Conservation (phyloP, 495 filamentous ascomycete genomes). For the Trichoderma virens region DNA sequence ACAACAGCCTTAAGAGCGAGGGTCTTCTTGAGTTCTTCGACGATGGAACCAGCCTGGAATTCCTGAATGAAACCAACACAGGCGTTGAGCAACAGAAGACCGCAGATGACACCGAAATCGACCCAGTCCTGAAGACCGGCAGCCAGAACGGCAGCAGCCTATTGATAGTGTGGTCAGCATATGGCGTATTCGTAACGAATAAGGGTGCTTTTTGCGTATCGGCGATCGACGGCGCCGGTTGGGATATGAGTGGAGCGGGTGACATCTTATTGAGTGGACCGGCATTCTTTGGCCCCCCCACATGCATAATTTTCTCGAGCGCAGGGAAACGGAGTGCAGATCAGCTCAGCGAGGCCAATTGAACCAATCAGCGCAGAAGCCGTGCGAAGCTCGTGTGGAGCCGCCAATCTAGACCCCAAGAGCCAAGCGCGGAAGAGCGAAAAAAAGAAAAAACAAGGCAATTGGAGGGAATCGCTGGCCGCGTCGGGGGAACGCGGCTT, state of each 20-base stretch:
- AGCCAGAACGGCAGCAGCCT: constrained; percentile 68
- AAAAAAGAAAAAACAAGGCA: constrained; percentile 2
- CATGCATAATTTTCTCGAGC: neutral
- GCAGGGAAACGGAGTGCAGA: neutral
- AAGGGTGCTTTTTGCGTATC: neutral
- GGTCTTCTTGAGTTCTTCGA: constrained; percentile 86
- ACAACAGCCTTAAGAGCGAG: constrained; percentile 80
- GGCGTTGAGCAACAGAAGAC: constrained; percentile 70
- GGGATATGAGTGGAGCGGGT: neutral
- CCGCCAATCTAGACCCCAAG: constrained; percentile 12
- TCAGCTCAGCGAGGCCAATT: neutral
- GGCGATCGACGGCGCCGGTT: neutral
- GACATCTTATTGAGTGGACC: constrained; percentile 9
- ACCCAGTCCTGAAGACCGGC: constrained; percentile 76
- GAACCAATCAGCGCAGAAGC: neutral
- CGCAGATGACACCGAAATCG: constrained; percentile 75
- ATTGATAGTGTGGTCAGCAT: constrained; percentile 8
- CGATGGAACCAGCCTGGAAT: constrained; percentile 82
- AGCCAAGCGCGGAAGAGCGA: constrained; percentile 9
- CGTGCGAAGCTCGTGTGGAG: constrained; percentile 12
- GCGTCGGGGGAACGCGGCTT: neutral
- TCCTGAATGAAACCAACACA: constrained; percentile 82
- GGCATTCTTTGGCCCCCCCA: neutral
- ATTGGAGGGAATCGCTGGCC: neutral
- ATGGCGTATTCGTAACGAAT: constrained; percentile 5